A percentile compares a stretch with the other conserved stretches of the same genome.
Conservation (phyloP, 768 basidiomycete species). For the Russula olivacea region DNA sequence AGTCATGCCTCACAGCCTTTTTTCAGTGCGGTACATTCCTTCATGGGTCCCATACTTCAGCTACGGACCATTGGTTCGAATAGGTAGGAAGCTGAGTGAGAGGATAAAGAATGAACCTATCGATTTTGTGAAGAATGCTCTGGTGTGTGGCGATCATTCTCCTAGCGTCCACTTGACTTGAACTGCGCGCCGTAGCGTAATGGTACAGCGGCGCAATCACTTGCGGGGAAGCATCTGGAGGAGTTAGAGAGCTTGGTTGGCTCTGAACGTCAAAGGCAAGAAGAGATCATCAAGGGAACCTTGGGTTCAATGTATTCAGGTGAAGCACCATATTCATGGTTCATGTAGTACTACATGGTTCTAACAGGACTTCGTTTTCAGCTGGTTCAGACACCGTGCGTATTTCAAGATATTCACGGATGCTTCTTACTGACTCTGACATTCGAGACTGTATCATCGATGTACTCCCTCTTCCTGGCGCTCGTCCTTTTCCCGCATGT, state of each 20-base stretch:
- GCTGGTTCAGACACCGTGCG: constrained; percentile 13
- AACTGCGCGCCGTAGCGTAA: not conserved
- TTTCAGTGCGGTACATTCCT: constrained; percentile 11
- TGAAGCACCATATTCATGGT: not conserved
- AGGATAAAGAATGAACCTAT: not conserved
- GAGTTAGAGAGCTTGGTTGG: constrained; percentile 1
- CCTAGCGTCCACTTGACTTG: not conserved
- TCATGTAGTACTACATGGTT: not conserved
- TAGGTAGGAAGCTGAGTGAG: not conserved
- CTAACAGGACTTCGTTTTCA: not conserved
- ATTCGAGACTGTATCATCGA: constrained; percentile 12
- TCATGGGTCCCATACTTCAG: constrained; percentile 15
- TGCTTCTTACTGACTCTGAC: not conserved
- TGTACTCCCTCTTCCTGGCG: constrained; percentile 10
- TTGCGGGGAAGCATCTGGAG: constrained; percentile 6
- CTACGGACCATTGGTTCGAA: not conserved
- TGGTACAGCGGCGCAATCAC: constrained; percentile 9
- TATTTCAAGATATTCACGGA: not conserved
- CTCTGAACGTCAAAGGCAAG: constrained; percentile 1
- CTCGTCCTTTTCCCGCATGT: constrained; percentile 6
- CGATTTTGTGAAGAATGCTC: not conserved
- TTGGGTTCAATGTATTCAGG: constrained; percentile 10
- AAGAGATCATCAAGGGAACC: not conserved
- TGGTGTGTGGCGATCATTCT: not conserved
- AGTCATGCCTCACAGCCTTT: not conserved